These are phyloP conservation scores for Rhizomucor pusillus DNA, from an alignment of 371 early-diverging fungal genomes.

Conservation along the genomic window DNA sequence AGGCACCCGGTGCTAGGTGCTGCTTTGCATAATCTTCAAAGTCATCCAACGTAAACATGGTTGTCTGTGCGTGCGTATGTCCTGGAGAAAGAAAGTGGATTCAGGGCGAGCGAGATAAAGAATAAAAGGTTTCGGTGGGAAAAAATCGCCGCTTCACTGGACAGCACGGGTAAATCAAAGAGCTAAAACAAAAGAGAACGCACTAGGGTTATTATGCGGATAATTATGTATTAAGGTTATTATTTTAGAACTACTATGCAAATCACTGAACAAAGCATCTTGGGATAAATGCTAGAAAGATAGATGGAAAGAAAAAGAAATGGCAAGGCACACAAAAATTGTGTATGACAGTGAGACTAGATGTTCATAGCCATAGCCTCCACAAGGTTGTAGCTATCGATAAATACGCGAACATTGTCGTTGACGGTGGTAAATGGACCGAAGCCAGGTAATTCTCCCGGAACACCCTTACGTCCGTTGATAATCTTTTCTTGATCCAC, in stretches of 20 bases:
- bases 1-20: slow-evolving; percentile 2
- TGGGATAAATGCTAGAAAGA: too few relatives aligned
- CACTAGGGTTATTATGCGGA: too few relatives aligned
- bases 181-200: too few relatives aligned
- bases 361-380: slow-evolving; percentile 2
- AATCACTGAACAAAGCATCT: too few relatives aligned
- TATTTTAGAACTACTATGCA: too few relatives aligned
- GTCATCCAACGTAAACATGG: background rate
- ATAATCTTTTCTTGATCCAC: slow-evolving; percentile 15
- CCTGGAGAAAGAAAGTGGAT: background rate
- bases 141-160: background rate
- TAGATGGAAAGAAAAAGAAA: too few relatives aligned
- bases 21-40: slow-evolving; percentile 8
- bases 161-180: too few relatives aligned
- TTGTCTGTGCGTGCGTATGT: background rate
- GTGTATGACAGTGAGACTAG: too few relatives aligned
- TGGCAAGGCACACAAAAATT: too few relatives aligned
- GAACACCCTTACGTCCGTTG: slow-evolving; percentile 13
- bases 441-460: slow-evolving; percentile 11
- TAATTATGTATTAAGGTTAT: too few relatives aligned
- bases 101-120: background rate
- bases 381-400: slow-evolving; percentile 15
- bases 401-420: slow-evolving; percentile 9
- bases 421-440: slow-evolving; percentile 4
- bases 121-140: slow-evolving; percentile 1